Evolutionary conservation across 2,329 filamentous ascomycete genomes (phyloP).

Genomic region (Aspergillus sp.): DNA sequence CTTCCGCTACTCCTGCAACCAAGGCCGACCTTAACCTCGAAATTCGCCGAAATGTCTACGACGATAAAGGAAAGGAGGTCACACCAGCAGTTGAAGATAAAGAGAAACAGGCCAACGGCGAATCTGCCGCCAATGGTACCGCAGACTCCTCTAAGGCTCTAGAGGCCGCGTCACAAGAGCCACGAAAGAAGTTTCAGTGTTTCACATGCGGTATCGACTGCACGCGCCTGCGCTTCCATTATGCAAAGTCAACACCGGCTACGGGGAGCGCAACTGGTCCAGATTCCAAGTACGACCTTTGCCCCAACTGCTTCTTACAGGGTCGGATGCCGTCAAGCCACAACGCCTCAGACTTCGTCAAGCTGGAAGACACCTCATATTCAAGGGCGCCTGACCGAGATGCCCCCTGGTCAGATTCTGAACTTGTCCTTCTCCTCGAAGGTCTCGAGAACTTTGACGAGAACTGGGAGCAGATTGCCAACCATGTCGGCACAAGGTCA

Average conservation of each 20-base stretch:
- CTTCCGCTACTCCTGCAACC: constrained; percentile 65
- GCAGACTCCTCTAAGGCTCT: constrained; percentile 67
- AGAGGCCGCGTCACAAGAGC: constrained; percentile 63
- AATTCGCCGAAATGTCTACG: constrained; percentile 92
- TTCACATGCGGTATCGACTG: constrained; percentile 93
- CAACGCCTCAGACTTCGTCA: constrained; percentile 78
- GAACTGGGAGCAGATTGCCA: constrained; percentile 91
- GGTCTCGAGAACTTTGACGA: constrained; percentile 92
- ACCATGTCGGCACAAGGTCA: constrained; percentile 88
- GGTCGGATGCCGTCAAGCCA: constrained; percentile 81
- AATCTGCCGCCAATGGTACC: constrained; percentile 69
- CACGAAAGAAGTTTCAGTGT: constrained; percentile 75
- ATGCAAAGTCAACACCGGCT: constrained; percentile 65
- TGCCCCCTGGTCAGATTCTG: constrained; percentile 87
- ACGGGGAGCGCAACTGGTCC: constrained; percentile 59
- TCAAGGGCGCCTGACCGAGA: constrained; percentile 79
- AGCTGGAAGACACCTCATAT: constrained; percentile 87
- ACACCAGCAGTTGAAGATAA: constrained; percentile 70
- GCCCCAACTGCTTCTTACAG: constrained; percentile 87
- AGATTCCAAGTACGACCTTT: constrained; percentile 80
- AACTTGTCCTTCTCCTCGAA: constrained; percentile 86
- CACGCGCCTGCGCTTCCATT: constrained; percentile 71
- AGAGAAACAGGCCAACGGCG: constrained; percentile 70
- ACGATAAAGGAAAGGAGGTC: constrained; percentile 85
- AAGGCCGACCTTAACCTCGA: constrained; percentile 91